Base-by-base conservation (phyloP, 371 early-diverging fungal species). In the Batkoa obscura region DNA sequence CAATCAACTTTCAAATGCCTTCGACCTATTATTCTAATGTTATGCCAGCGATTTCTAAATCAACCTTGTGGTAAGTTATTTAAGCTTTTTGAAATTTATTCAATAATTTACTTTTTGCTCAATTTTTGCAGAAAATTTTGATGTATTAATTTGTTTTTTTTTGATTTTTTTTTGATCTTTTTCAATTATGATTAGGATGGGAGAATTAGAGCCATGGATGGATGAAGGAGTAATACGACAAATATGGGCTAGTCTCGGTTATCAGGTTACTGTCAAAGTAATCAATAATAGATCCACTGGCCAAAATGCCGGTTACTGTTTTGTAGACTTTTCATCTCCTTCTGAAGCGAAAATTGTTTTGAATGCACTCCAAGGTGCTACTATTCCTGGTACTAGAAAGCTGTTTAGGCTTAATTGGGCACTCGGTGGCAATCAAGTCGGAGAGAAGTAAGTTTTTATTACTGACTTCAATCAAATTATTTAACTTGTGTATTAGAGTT, bases 351-450 rank as follows among this genome's bases (percentile, higher is more conserved):
- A 70, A 55, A 78, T 76, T 53, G 73, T 79, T 6, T 67, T 90
- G 33, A 63, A 64, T 8, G 72, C 72, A 3, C 64, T 85, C 57
- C 86, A 90, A 66, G 89, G 89, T n/a, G 68, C 78, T 15, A 58
- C 72, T 50, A 87, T 94, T 56, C 90, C 90, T 12, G 78, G 78
- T 56, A 79, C 88, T 12, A 72, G 75, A 61, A 74, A 78, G 38
- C 60, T 72, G n/a, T 91, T 91, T 72, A 79, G 82, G 48, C 76
- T 94, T 42, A 94, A 94, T 69, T 89, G 90, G 90, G 88, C 93
- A 15, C 72, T 81, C 3, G 89, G 90, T 37, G 83, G 80, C 43
- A 79, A 75, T 41, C 63, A 71, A 8, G 15, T 17, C 17, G 12
- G 30, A 8, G 54, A 17, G 5, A 13, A 36, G n/a, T n/a, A 34